Percentiles rank a stretch among this genome's conserved stretches.
Evolutionary conservation across 495 filamentous ascomycete genomes (phyloP).

Genomic region (Hypoxylon crocopeplum): DNA sequence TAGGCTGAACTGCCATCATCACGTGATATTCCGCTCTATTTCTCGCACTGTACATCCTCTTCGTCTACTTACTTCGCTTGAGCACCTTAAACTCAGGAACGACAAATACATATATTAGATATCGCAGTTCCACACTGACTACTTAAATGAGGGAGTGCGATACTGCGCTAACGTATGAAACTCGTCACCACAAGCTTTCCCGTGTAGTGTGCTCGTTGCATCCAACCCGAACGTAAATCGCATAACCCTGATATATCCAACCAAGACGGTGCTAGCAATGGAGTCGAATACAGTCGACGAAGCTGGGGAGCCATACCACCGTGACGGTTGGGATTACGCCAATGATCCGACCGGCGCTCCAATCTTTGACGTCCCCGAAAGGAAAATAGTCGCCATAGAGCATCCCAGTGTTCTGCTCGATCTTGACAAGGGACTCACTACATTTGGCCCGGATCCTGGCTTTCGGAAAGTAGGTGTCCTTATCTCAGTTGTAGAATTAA

Average conservation of each 20-base stretch:
- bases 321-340: conserved; percentile 2
- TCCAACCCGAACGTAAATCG: too few relatives aligned
- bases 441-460: conserved; percentile 71
- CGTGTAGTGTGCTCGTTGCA: too few relatives aligned
- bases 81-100: too few relatives aligned
- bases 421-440: conserved; percentile 79
- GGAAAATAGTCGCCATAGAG: conserved; percentile 77
- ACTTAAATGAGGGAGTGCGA: too few relatives aligned
- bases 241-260: background rate
- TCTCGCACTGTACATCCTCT: background rate
- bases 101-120: too few relatives aligned
- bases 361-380: conserved; percentile 61
- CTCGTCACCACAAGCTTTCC: too few relatives aligned
- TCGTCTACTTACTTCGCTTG: too few relatives aligned
- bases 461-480: conserved; percentile 67
- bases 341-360: conserved; percentile 43
- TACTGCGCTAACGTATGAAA: too few relatives aligned
- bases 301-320: conserved; percentile 4
- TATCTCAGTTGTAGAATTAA: background rate
- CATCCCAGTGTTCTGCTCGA: conserved; percentile 87
- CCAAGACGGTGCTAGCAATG: conserved; percentile 6
- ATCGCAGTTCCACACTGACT: too few relatives aligned
- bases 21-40: background rate
- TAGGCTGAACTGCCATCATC: conserved; percentile 14
- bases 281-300: too few relatives aligned